A percentile compares a stretch with the other conserved stretches of the same genome.
Evolutionary conservation across 73 alveolate species (phyloP).

Genomic region (Symbiodinium pilosum): DNA sequence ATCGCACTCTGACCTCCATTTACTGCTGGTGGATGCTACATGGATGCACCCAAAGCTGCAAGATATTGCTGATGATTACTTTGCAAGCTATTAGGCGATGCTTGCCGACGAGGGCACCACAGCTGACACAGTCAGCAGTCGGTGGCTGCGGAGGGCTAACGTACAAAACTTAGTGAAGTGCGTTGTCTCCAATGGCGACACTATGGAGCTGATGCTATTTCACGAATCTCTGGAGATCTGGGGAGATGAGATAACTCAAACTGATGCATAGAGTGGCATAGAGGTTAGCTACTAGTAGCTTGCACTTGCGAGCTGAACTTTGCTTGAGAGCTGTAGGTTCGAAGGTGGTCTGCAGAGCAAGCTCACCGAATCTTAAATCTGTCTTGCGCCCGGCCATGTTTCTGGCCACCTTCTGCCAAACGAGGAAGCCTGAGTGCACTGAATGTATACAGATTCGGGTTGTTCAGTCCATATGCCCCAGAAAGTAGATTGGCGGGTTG

Average conservation of each 20-base stretch:
- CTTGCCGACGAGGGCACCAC: constrained; percentile 80
- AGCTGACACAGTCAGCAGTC: constrained; percentile 73
- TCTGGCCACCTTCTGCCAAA: too few relatives aligned
- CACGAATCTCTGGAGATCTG: neutral
- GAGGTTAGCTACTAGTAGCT: too few relatives aligned
- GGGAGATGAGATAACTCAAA: neutral
- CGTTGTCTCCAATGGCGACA: neutral
- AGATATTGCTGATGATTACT: neutral
- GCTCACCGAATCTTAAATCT: constrained; percentile 27
- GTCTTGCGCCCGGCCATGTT: neutral
- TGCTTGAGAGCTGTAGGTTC: constrained; percentile 1
- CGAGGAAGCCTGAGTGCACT: too few relatives aligned
- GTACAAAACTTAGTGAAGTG: neutral
- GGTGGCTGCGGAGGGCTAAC: constrained; percentile 66
- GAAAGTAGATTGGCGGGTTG: too few relatives aligned
- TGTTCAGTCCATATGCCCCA: too few relatives aligned
- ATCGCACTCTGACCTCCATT: constrained; percentile 40
- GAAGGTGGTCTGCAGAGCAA: constrained; percentile 60
- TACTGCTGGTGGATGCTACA: constrained; percentile 54
- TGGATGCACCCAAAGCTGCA: neutral
- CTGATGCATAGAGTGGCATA: too few relatives aligned
- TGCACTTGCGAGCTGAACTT: too few relatives aligned
- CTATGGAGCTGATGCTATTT: neutral
- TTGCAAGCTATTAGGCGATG: constrained; percentile 5
- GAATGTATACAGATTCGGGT: too few relatives aligned